Percentiles rank a stretch among this genome's conserved stretches.
These are phyloP conservation scores for Aspergillus fumigatiaffinis DNA, from an alignment of 2,329 filamentous ascomycete genomes.

Conservation along the genomic window DNA sequence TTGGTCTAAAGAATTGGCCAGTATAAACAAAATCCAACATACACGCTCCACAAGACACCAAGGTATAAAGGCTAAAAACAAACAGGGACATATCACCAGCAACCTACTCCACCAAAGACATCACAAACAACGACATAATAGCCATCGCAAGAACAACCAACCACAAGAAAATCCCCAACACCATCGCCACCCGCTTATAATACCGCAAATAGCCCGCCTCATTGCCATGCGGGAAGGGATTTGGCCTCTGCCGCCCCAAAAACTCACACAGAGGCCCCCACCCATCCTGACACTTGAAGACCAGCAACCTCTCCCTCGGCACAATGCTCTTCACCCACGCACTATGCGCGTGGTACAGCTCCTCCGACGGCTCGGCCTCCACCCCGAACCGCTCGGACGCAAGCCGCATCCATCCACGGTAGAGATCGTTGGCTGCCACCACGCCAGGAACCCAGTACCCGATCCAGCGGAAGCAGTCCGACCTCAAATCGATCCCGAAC, in stretches of 20 bases:
- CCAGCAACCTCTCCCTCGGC: conserved; percentile 8
- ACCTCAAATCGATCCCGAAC: conserved; percentile 13
- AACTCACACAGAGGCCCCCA: conserved; percentile 12
- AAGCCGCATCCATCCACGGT: conserved; percentile 9
- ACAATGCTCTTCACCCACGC: conserved; percentile 13
- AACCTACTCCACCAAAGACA: conserved; percentile 1
- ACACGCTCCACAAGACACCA: conserved; percentile 3
- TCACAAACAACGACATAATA: conserved; percentile 1
- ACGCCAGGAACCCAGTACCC: conserved; percentile 16
- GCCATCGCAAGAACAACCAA: conserved; percentile 6
- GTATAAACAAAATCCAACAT: not conserved
- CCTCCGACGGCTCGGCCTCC: conserved; percentile 11
- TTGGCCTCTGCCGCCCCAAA: conserved; percentile 12
- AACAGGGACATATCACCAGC: not conserved
- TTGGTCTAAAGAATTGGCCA: not conserved
- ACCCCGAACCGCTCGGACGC: conserved; percentile 7
- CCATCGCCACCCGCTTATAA: conserved; percentile 16
- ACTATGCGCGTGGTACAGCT: conserved; percentile 13
- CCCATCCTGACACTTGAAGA: conserved; percentile 17
- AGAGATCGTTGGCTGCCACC: conserved; percentile 14
- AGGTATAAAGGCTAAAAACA: conserved; percentile 2
- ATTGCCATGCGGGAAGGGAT: conserved; percentile 14
- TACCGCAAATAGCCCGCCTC: conserved; percentile 12
- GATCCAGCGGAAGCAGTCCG: conserved; percentile 14
- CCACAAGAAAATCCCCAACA: conserved; percentile 11